Conservation (phyloP, 192 early-diverging fungal species). For the Backusella westeae region DNA sequence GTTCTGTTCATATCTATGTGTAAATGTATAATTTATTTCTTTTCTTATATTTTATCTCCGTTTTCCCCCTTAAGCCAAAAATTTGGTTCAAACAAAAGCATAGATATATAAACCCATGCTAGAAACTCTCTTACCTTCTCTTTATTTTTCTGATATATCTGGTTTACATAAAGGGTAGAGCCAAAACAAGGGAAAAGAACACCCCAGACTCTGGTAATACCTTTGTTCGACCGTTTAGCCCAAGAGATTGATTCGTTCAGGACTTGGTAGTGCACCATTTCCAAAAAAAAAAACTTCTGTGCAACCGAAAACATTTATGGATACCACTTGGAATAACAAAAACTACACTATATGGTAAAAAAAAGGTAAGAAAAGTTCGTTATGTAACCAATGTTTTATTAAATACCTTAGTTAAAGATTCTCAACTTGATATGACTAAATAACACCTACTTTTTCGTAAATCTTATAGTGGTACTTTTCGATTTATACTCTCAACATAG, state of each 20-base stretch:
- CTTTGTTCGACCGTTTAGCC: not conserved
- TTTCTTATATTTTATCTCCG: conserved; percentile 5
- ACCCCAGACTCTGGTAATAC: not conserved
- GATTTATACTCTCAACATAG: not conserved
- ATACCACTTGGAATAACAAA: not conserved
- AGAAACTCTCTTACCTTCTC: not conserved
- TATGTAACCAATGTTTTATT: not conserved
- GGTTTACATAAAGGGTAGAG: not conserved
- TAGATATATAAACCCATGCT: not conserved
- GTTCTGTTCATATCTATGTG: not conserved
- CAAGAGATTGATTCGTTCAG: not conserved
- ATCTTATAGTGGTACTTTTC: not conserved
- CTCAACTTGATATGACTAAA: not conserved
- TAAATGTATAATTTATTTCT: not conserved
- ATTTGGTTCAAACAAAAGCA: not conserved
- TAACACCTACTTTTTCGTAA: not conserved
- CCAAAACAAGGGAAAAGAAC: not conserved
- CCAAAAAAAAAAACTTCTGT: not conserved
- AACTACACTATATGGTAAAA: not conserved
- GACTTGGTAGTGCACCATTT: not conserved
- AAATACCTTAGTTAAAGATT: not conserved
- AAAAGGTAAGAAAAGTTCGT: not conserved
- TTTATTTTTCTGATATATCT: not conserved
- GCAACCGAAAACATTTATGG: not conserved
- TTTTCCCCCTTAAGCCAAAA: not conserved